Conservation (phyloP, 768 basidiomycete genomes). For the Sporobolomyces roseus region DNA sequence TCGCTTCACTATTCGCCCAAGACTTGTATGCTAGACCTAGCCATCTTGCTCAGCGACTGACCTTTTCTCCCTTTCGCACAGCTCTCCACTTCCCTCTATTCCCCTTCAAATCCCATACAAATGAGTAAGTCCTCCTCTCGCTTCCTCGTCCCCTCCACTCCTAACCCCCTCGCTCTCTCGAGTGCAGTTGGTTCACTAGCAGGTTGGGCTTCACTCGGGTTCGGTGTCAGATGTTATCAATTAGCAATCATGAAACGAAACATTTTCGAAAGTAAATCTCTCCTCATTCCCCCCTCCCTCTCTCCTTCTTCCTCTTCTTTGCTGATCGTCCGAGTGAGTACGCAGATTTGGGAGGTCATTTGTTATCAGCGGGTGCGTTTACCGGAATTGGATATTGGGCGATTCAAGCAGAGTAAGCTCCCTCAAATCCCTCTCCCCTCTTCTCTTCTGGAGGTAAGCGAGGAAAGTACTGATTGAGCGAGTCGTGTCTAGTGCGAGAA, state of each 20-base stretch:
- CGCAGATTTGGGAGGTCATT: slow-evolving; percentile 69
- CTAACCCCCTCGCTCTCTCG: neutral
- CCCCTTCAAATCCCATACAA: neutral
- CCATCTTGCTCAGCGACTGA: no score
- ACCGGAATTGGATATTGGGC: slow-evolving; percentile 73
- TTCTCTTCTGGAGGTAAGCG: neutral
- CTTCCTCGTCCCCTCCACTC: neutral
- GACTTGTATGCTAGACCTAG: no score
- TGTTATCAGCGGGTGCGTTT: slow-evolving; percentile 65
- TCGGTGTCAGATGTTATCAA: slow-evolving; percentile 77
- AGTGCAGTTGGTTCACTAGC: slow-evolving; percentile 50
- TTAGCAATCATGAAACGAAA: slow-evolving; percentile 77
- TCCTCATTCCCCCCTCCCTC: slow-evolving; percentile 12
- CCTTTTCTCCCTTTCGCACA: no score
- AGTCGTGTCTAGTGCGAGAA: slow-evolving; percentile 12
- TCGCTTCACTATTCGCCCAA: no score
- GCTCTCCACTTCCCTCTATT: neutral
- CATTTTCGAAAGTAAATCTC: slow-evolving; percentile 69
- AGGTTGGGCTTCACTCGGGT: slow-evolving; percentile 76
- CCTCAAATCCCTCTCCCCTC: neutral
- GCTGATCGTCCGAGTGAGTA: neutral
- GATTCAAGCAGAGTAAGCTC: slow-evolving; percentile 49
- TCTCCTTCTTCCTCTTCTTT: neutral
- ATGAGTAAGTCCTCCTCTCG: slow-evolving; percentile 9
- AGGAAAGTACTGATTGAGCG: neutral